A percentile compares a stretch with the other conserved stretches of the same genome.
These are phyloP conservation scores for Sclerotinia sclerotiorum DNA, from an alignment of 2,329 filamentous ascomycete genomes.

Conservation along the genomic window DNA sequence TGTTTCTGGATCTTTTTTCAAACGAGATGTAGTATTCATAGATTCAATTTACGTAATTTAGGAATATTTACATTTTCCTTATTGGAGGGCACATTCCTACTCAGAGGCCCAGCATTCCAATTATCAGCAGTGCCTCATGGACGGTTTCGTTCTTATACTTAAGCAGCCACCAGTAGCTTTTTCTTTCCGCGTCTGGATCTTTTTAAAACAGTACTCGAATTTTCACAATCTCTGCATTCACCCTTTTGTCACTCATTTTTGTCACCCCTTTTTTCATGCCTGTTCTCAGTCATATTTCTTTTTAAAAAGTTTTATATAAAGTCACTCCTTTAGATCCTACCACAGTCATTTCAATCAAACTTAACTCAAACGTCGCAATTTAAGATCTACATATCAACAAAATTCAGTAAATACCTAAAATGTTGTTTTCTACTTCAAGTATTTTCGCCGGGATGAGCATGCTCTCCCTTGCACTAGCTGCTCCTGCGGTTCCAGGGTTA, in stretches of 20 bases:
- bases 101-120: slow-evolving; percentile 12
- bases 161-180: slow-evolving; percentile 14
- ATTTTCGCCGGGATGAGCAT: slow-evolving; percentile 18
- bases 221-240: slow-evolving; percentile 8
- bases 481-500: slow-evolving; percentile 15
- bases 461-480: slow-evolving; percentile 20
- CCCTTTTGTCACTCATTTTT: slow-evolving; percentile 3
- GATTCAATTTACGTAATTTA: neutral
- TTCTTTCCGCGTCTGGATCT: neutral
- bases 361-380: neutral
- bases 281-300: neutral
- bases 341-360: neutral
- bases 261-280: slow-evolving; percentile 10
- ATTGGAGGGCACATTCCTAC: neutral
- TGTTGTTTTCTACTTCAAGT: slow-evolving; percentile 18
- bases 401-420: neutral
- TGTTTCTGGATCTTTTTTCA: neutral
- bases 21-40: slow-evolving; percentile 1
- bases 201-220: neutral
- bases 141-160: slow-evolving; percentile 9
- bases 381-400: neutral
- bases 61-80: neutral
- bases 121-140: slow-evolving; percentile 2
- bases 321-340: slow-evolving; percentile 9
- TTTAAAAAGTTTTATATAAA: neutral